Base-by-base conservation (phyloP, 495 filamentous ascomycete species). In the Talaromyces liani region DNA sequence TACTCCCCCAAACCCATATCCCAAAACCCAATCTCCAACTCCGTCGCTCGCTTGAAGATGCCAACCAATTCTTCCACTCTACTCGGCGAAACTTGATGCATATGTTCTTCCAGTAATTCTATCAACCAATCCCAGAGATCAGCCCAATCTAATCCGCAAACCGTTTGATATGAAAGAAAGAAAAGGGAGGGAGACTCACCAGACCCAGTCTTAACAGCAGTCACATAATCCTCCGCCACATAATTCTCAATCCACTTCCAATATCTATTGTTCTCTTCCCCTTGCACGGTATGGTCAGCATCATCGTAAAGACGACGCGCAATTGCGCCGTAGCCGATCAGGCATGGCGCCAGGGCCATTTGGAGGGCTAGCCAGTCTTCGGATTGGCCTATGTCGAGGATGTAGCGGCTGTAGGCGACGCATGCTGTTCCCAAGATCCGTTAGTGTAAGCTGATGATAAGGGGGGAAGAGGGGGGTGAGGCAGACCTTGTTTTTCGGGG, bases 191-290 rank as follows among this genome's bases (percentile, higher is more conserved):
- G 4, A 45, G 29, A 69, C 78, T 76, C 72, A 91, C 91, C 86
- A 58, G 80, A 85, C 51, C 89, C 90, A 2, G 83, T 76, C 63
- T 74, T 77, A 41, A 93, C 87, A 8, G 90, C 88, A 55, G 87
- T 78, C 4, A 76, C 72, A 66, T 93, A 96, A 70, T 94, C 90
- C 16, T 90, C 86, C 5, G 85, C 87, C 12, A 88, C 84, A 73
- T 96, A 96, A 65, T 89, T 93, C 71, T 91, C 75, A 55, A 97
- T 90, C 93, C 93, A 97, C 58, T 87, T 83, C 87, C 87, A 93
- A 76, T 93, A 97, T n/a, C 75, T 76, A 71, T 95, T 96, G 1
- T 83, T 87, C 54, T 88, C 80, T 55, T 73, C 71, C 7, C 60
- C 60, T 16, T 56, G 59, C 84, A 83, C 3, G 85, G 83, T n/a